Base-by-base conservation (phyloP, 164 flowering plant species). In the Stephania cephalantha region DNA sequence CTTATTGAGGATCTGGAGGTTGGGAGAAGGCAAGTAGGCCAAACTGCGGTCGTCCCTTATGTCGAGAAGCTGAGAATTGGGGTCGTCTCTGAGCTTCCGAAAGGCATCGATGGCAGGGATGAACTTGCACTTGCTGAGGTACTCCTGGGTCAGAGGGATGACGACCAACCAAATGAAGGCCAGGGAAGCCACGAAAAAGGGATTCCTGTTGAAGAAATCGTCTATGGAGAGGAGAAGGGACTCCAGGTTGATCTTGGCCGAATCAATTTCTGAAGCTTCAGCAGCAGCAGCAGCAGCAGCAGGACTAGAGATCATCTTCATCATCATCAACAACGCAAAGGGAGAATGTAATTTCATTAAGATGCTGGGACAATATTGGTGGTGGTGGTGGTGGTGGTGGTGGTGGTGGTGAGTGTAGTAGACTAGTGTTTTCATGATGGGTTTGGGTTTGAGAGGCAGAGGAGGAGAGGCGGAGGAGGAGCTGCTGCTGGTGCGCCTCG, bases 121-220 rank as follows among this genome's bases (percentile, higher is more conserved):
- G 13, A 73, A 87, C 79, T 91, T 93, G 79, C 25, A 91, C 71
- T 93, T 93, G 63, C 80, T 87, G 53, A 91, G 71, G 71, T 90
- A 93, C 25, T 85, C 83, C 78, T 90, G 74, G 0, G 89, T 76
- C 5, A 91, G 55, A 44, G 99, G 99, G 55, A 91, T 81, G 12
- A 83, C 93, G 76, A 95, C 82, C 15, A 95, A 86, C 95, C 96
- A 95, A 75, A 95, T 83, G 87, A 90, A 90, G 0, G 89, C 80
- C 61, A 92, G 90, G 30, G 86, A 83, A 15, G 94, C 85, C 31
- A 93, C 95, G 68, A 95, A 93, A 71, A 90, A 93, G 2, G 99
- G 99, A 86, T 95, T 63, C 25, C 88, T 68, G 78, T 84, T 90
- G 79, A 88, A 82, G 75, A 95, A 95, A 18, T 91, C 88, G 74